Percentiles rank a stretch among this genome's conserved stretches.
Conservation (phyloP, 371 early-diverging fungal genomes). For the Mortierella sp. region DNA sequence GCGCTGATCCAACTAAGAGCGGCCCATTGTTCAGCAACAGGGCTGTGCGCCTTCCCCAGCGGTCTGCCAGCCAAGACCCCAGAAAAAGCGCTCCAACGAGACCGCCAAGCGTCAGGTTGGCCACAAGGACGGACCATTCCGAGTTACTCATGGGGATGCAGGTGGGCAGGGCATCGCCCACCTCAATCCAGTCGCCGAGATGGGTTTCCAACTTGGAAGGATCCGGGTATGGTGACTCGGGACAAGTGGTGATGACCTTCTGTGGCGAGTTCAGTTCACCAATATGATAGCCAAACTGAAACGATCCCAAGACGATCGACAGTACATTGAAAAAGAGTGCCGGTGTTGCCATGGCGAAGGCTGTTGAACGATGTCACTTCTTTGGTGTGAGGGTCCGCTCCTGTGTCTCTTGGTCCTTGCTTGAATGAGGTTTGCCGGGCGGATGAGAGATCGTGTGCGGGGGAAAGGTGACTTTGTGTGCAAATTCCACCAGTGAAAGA, state of each 20-base stretch:
- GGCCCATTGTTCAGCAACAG: conserved; percentile 74
- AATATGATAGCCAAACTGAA: conserved; percentile 87
- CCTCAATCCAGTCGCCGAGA: conserved; percentile 22
- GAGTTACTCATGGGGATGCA: conserved; percentile 88
- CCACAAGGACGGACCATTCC: conserved; percentile 75
- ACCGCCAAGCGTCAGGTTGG: conserved; percentile 83
- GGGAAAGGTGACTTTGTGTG: too few species aligned
- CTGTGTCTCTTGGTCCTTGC: conserved; percentile 2
- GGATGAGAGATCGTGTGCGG: too few species aligned
- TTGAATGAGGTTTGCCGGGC: too few species aligned
- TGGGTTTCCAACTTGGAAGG: conserved; percentile 1
- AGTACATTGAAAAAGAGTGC: conserved; percentile 49
- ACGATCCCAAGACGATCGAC: conserved; percentile 62
- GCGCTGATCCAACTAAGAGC: conserved; percentile 69
- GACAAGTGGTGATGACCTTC: conserved; percentile 73
- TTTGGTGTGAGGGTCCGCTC: neutral
- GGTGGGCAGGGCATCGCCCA: conserved; percentile 57
- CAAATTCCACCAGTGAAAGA: too few species aligned
- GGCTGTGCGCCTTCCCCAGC: conserved; percentile 78
- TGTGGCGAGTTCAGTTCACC: conserved; percentile 86
- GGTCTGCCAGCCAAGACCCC: conserved; percentile 75
- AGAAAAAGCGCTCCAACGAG: conserved; percentile 80
- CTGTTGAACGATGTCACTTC: neutral
- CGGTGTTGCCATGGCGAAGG: conserved; percentile 44
- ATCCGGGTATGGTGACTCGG: conserved; percentile 26